Evolutionary conservation across 163 green algal genomes (phyloP), one percentile per base, ranked within the genome.

Genomic region (Chlorella variabilis): DNA sequence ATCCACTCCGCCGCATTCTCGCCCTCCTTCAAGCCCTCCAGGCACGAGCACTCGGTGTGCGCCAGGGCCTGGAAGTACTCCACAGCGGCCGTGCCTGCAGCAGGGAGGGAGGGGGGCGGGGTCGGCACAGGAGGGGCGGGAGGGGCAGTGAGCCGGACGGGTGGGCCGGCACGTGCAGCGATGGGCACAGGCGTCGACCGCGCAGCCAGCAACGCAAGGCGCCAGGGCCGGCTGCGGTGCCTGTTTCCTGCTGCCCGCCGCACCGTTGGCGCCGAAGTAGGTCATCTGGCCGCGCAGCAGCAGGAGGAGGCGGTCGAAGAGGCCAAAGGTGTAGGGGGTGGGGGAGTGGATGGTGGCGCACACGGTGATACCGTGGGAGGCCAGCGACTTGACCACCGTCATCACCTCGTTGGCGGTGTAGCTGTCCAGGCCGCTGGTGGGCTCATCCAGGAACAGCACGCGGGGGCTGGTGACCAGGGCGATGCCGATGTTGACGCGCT

Each of bases 301-400:
- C 82, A 98, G 89, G 36, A 97, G 85, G 31, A 98, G 80, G 39
- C 84, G 74, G 86, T 96, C 90, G 77, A 97, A 97, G 8, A 97
- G 91, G 58, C 61, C 71, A 82, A 98, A 98, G 84, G 78, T 88
- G 87, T 93, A 96, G 56, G 90, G 85, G 23, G 93, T 95, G 45
- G 94, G 94, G 2, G 84, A 93, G 86, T 97, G 94, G 83, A 98
- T 96, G 78, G 95, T 98, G 61, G 93, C 92, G 63, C 90, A 91
- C 56, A 98, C 91, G 67, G 93, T 98, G 61, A 94, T 94, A 34
- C 93, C 92, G 62, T 51, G 29, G 41, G 20, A 23, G 34, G 82
- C 82, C 59, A 98, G 90, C 3, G 29, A 36, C 87, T 96, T 95
- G 29, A 98, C 93, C 36, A 95, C 87, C 1, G 62, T 83, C 85